These are phyloP conservation scores for Hypoxylon fuscum DNA, from an alignment of 495 filamentous ascomycete species.

Conservation along the genomic window DNA sequence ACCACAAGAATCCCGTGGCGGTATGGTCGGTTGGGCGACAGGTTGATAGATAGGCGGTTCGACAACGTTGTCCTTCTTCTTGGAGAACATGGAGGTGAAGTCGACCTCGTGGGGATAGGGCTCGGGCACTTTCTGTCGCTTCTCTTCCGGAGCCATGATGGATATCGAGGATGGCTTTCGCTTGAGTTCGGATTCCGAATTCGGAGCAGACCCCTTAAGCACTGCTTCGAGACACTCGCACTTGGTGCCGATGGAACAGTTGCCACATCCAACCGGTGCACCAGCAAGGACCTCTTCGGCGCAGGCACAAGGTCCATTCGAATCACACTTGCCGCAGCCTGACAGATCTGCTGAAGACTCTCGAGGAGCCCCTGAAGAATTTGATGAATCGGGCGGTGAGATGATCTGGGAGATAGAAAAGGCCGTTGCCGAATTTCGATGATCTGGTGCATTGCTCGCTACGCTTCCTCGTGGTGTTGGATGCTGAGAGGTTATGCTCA, in stretches of 20 bases:
- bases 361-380: slow-evolving; percentile 27
- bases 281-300: slow-evolving; percentile 58
- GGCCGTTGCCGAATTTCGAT: slow-evolving; percentile 43
- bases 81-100: slow-evolving; percentile 72
- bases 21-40: slow-evolving; percentile 40
- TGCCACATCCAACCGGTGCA: slow-evolving; percentile 66
- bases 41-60: slow-evolving; percentile 41
- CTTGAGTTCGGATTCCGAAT: slow-evolving; percentile 47
- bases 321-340: slow-evolving; percentile 62
- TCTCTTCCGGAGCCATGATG: slow-evolving; percentile 64
- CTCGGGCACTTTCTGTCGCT: slow-evolving; percentile 53
- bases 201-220: slow-evolving; percentile 37
- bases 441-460: slow-evolving; percentile 41
- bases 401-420: slow-evolving; percentile 61
- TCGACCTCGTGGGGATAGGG: slow-evolving; percentile 69
- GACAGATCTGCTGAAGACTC: slow-evolving; percentile 41
- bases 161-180: slow-evolving; percentile 47
- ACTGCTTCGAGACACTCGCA: slow-evolving; percentile 75
- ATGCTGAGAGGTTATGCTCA: slow-evolving; percentile 29
- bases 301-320: slow-evolving; percentile 61
- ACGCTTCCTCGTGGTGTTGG: slow-evolving; percentile 37
- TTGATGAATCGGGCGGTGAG: slow-evolving; percentile 52
- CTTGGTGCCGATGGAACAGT: slow-evolving; percentile 64
- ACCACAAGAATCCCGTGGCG: slow-evolving; percentile 74
- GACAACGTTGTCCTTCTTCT: slow-evolving; percentile 35